Evolutionary conservation across 495 filamentous ascomycete genomes (phyloP), one percentile per base, ranked within the genome.

Genomic region (Barbatosphaeria neglecta): DNA sequence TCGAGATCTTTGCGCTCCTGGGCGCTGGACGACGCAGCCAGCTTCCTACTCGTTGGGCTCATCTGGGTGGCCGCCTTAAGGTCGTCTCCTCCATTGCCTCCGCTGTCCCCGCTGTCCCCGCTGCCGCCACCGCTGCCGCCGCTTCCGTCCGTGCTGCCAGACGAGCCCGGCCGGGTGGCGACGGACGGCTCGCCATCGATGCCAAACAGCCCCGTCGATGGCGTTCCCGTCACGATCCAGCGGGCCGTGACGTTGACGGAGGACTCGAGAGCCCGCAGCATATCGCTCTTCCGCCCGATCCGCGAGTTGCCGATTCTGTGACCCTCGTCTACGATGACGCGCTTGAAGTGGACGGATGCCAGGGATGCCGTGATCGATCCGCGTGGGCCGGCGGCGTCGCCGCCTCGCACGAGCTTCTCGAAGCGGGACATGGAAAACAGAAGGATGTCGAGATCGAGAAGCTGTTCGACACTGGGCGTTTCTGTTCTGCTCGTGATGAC

Each of bases 171-270:
- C 10, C 24, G 18, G 22, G 18, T 37, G 40, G 22, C 35, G 10
- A 23, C 13, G 25, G 52, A 44, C 2, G 52, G 22, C 16, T 37
- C 31, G 15, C 13, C 31, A 4, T 63, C 55, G 0, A 93, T 73
- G 1, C 89, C 86, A 35, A 86, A 80, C 1, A 97, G 70, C 35
- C 87, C 82, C 48, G 76, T 81, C 9, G 89, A 86, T 13, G 90
- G 90, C 0, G 90, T 97, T 44, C 90, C 90, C 2, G 87, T 92
- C 3, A 95, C 85, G 15, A 95, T 76, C 90, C 90, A 97, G 18
- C 83, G 77, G 10, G 86, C 74, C 27, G 87, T 77, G 19, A 87
- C 73, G 24, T 77, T 72, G 6, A 97, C 68, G 41, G n/a, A n/a
- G n/a, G 74, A 70, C 18, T 83, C 75, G 0, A 90, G 66, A 8